Conservation (phyloP, 2,329 filamentous ascomycete species). For the Fusarium armeniacum region DNA sequence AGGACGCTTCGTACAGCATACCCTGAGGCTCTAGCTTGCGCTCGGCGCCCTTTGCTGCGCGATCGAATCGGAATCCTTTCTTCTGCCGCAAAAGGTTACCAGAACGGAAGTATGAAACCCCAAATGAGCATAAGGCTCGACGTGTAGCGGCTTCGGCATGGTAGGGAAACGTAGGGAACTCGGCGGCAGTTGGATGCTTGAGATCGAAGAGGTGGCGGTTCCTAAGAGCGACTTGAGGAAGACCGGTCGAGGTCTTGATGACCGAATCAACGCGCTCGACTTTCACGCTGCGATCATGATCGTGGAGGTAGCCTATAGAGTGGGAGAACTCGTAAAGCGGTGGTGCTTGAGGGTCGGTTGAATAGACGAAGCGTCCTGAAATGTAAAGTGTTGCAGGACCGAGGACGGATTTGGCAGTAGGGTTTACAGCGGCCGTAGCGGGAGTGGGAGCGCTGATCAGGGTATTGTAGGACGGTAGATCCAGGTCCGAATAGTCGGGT, state of each 20-base stretch:
- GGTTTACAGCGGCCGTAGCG: slow-evolving; percentile 18
- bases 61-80: slow-evolving; percentile 51
- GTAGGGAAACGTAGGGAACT: slow-evolving; percentile 52
- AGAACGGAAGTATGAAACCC: slow-evolving; percentile 48
- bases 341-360: slow-evolving; percentile 47
- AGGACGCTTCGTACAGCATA: slow-evolving; percentile 51
- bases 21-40: slow-evolving; percentile 42
- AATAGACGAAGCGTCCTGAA: slow-evolving; percentile 55
- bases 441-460: slow-evolving; percentile 16
- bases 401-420: slow-evolving; percentile 30
- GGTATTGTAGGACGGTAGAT: slow-evolving; percentile 48
- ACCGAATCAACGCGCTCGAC: slow-evolving; percentile 53
- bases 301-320: slow-evolving; percentile 52
- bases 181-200: slow-evolving; percentile 50
- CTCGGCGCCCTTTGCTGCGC: slow-evolving; percentile 48
- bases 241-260: slow-evolving; percentile 43
- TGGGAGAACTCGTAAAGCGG: slow-evolving; percentile 57
- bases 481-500: slow-evolving; percentile 18
- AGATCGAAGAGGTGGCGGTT: slow-evolving; percentile 55
- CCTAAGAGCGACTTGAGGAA: slow-evolving; percentile 48
- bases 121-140: slow-evolving; percentile 50
- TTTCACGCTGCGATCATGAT: slow-evolving; percentile 51
- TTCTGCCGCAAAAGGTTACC: slow-evolving; percentile 41
- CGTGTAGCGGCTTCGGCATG: slow-evolving; percentile 53
- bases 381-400: slow-evolving; percentile 54